These are phyloP conservation scores for Scutellaria galericulata DNA, from an alignment of 257 asterid species.

Conservation along the genomic window DNA sequence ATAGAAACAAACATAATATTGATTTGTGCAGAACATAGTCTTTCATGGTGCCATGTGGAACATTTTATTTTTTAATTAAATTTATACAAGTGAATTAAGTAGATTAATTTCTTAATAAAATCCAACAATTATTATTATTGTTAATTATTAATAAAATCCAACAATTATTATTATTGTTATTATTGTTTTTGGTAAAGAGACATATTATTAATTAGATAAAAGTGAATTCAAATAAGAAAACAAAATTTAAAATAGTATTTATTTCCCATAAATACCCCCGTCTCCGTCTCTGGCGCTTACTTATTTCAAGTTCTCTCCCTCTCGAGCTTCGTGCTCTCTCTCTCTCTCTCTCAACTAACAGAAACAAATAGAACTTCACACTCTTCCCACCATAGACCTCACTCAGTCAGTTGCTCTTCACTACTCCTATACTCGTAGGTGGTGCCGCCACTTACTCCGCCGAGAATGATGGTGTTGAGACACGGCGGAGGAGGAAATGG, in stretches of 20 bases:
- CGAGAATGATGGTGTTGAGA: slow-evolving; percentile 42
- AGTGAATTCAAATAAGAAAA: neutral
- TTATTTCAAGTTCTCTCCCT: slow-evolving; percentile 32
- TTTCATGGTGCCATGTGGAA: no score
- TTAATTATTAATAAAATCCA: no score
- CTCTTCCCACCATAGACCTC: slow-evolving; percentile 11
- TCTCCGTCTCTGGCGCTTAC: slow-evolving; percentile 38
- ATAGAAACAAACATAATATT: no score
- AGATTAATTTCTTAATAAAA: no score
- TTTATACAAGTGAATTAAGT: no score
- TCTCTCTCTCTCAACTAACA: slow-evolving; percentile 26
- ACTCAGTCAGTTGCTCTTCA: slow-evolving; percentile 27
- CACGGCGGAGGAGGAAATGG: slow-evolving; percentile 54
- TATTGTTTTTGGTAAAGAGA: neutral
- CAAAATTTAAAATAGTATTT: neutral
- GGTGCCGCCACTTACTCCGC: slow-evolving; percentile 31
- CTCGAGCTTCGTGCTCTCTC: slow-evolving; percentile 25
- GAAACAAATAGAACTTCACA: slow-evolving; percentile 8
- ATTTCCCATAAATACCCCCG: slow-evolving; percentile 29
- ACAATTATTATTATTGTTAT: no score
- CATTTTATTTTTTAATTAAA: no score
- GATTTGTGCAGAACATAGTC: no score
- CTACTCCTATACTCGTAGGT: slow-evolving; percentile 18
- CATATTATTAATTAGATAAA: no score
- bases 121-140: no score